Percentiles rank a stretch among this genome's conserved stretches.
Conservation (phyloP, 1,139 yeast genomes). For the Taphrina wiesneri region DNA sequence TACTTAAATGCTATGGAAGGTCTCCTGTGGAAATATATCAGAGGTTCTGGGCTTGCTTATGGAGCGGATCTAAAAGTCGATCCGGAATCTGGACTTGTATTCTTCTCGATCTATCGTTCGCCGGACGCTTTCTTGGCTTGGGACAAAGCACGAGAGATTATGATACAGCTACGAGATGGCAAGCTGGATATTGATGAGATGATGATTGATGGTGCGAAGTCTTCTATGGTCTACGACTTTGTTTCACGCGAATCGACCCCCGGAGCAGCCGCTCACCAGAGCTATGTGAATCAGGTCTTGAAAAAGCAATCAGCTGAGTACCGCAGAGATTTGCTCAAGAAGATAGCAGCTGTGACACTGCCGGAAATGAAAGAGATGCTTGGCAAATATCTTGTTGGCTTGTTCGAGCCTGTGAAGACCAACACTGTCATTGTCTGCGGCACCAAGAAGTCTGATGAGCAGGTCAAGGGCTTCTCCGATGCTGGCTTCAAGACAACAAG, state of each 20-base stretch:
- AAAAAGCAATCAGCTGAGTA: slow-evolving; percentile 44
- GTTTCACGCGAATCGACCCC: slow-evolving; percentile 44
- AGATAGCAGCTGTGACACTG: slow-evolving; percentile 10
- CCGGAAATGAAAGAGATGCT: slow-evolving; percentile 26
- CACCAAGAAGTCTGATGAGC: slow-evolving; percentile 1
- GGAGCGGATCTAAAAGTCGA: slow-evolving; percentile 68
- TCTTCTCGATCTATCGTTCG: slow-evolving; percentile 74
- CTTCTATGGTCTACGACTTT: slow-evolving; percentile 31
- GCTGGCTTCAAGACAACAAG: slow-evolving; percentile 10
- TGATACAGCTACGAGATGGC: slow-evolving; percentile 68
- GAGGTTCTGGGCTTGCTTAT: slow-evolving; percentile 95
- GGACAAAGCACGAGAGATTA: slow-evolving; percentile 62
- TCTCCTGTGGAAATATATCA: slow-evolving; percentile 93
- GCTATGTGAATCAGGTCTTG: slow-evolving; percentile 42
- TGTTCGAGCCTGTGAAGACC: slow-evolving; percentile 23
- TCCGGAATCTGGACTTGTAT: slow-evolving; percentile 67
- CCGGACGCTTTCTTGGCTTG: slow-evolving; percentile 64
- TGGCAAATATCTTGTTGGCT: slow-evolving; percentile 3
- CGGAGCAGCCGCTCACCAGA: slow-evolving; percentile 29
- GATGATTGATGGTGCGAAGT: slow-evolving; percentile 36
- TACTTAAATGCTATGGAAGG: slow-evolving; percentile 89
- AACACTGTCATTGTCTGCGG: slow-evolving; percentile 23
- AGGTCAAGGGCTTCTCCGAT: slow-evolving; percentile 2
- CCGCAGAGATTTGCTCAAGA: slow-evolving; percentile 41
- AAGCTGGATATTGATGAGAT: slow-evolving; percentile 39